Conservation (phyloP, 768 basidiomycete species). For the Russula earlei region DNA sequence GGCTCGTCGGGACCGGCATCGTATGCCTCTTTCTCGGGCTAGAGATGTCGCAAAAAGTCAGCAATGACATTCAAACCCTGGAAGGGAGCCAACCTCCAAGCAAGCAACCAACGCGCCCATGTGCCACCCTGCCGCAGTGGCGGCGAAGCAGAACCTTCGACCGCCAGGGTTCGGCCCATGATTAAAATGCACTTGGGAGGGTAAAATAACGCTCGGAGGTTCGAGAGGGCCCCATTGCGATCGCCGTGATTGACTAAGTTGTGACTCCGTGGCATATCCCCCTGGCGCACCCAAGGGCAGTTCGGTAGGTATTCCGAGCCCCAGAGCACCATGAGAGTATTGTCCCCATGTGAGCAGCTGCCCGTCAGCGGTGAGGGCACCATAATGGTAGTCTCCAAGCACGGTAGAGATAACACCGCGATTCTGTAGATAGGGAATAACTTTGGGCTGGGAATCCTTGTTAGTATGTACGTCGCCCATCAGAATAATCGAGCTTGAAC, state of each 20-base stretch:
- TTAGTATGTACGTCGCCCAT: constrained; percentile 50
- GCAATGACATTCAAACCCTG: background rate
- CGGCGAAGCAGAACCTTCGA: constrained; percentile 63
- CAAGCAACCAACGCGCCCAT: constrained; percentile 83
- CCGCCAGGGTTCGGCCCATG: constrained; percentile 34
- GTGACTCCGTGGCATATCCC: constrained; percentile 38
- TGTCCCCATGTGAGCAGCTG: constrained; percentile 74
- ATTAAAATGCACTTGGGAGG: constrained; percentile 68
- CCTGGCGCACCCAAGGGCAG: constrained; percentile 50
- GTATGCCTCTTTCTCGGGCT: constrained; percentile 31
- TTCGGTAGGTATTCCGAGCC: constrained; percentile 64
- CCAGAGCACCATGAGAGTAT: constrained; percentile 73
- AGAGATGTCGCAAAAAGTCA: constrained; percentile 1
- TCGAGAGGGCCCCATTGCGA: background rate
- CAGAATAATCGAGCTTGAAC: constrained; percentile 59
- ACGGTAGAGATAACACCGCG: constrained; percentile 76
- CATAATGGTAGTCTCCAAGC: constrained; percentile 88
- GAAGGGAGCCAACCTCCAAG: constrained; percentile 45
- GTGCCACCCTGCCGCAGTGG: constrained; percentile 86
- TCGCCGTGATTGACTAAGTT: constrained; percentile 26
- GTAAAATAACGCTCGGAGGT: constrained; percentile 42
- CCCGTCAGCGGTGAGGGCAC: constrained; percentile 71
- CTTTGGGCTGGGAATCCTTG: constrained; percentile 38
- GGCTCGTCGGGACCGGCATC: constrained; percentile 21
- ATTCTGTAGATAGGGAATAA: constrained; percentile 69